phyloP scores from a whole-genome alignment of 2,329 filamentous ascomycete species.

The Pseudogymnoascus sp. region DNA sequence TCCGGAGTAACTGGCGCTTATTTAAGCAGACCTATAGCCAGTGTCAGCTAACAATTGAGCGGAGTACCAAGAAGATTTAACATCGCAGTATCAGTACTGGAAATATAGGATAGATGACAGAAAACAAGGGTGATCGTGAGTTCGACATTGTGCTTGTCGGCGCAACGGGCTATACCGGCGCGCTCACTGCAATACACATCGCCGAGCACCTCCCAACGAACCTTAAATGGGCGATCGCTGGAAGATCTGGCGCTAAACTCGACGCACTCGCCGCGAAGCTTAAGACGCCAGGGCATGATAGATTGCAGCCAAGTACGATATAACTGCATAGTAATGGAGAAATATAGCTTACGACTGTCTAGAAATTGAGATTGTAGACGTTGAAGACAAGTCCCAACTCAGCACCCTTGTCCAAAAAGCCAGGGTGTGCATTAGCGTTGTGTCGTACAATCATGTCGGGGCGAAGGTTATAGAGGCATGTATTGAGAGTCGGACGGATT shows the following conservation, averaged over 20 bases:
- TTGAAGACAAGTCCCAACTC: conserved; percentile 39
- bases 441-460: conserved; percentile 19
- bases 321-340: background rate
- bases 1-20: background rate
- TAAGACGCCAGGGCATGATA: conserved; percentile 59
- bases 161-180: conserved; percentile 77
- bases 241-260: conserved; percentile 69
- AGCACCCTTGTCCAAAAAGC: conserved; percentile 47
- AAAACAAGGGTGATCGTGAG: conserved; percentile 23
- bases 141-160: conserved; percentile 63
- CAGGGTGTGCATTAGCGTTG: conserved; percentile 40
- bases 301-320: conserved; percentile 57
- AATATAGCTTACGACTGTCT: conserved; percentile 9
- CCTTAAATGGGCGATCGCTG: conserved; percentile 81
- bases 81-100: background rate
- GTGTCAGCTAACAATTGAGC: background rate
- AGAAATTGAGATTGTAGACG: conserved; percentile 47
- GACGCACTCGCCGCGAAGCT: conserved; percentile 60
- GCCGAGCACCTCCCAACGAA: conserved; percentile 62
- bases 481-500: conserved; percentile 20
- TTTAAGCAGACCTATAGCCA: background rate
- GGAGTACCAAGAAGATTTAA: background rate
- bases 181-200: conserved; percentile 68
- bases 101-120: background rate
- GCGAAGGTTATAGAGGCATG: conserved; percentile 20